Evolutionary conservation across 805 yeast species (phyloP).

Genomic region (Candida easanensis): DNA sequence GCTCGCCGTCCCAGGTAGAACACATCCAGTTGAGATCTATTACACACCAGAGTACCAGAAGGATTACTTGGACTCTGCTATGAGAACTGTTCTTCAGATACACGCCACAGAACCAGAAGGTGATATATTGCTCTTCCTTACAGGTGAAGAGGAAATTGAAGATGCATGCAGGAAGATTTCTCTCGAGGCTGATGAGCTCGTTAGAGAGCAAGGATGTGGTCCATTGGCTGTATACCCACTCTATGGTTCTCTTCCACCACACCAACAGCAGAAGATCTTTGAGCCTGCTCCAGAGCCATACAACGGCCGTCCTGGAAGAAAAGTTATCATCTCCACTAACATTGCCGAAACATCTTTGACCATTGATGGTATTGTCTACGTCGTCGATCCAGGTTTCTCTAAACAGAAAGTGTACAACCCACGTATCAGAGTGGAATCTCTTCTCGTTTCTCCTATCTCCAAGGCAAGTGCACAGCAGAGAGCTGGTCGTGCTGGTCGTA

Average conservation of each 20-base stretch:
- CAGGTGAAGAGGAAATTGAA: constrained; percentile 98
- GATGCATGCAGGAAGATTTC: constrained; percentile 90
- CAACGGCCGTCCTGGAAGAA: constrained; percentile 91
- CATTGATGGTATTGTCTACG: constrained; percentile 95
- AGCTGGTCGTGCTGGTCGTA: constrained; percentile 99
- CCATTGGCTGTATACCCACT: constrained; percentile 88
- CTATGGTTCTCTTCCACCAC: constrained; percentile 95
- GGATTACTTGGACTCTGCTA: constrained; percentile 92
- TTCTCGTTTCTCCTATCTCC: constrained; percentile 92
- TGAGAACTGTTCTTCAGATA: constrained; percentile 91
- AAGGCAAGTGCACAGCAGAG: constrained; percentile 98
- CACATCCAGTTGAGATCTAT: constrained; percentile 94
- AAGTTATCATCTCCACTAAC: constrained; percentile 87
- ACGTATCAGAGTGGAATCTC: constrained; percentile 89
- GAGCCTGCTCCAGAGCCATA: constrained; percentile 79
- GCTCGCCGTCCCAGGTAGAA: constrained; percentile 96
- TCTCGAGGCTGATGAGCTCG: constrained; percentile 83
- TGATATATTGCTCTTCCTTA: constrained; percentile 79
- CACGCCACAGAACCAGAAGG: constrained; percentile 97
- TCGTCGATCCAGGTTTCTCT: constrained; percentile 95
- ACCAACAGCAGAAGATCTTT: constrained; percentile 90
- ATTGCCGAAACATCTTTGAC: constrained; percentile 98
- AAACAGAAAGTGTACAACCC: constrained; percentile 97
- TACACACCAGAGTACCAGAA: constrained; percentile 96
- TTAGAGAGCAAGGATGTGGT: constrained; percentile 88